Evolutionary conservation across 208 protist species (phyloP).

Genomic region (Acanthamoeba royreba): DNA sequence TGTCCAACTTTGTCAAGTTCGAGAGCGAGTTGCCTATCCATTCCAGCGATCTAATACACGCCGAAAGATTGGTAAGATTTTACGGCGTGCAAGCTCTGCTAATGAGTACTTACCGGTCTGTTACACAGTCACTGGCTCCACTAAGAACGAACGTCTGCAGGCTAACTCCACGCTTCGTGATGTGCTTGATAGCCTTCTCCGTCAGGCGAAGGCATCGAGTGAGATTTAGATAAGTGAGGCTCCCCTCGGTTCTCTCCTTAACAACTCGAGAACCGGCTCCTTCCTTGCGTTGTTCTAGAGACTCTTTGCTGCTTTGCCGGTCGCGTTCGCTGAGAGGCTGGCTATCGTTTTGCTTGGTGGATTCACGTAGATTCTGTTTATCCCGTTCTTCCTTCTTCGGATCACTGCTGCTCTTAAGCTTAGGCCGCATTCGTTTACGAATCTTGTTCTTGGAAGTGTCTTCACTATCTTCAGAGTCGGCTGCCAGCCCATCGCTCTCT

Average conservation of each 20-base stretch:
- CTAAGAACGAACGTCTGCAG: neutral
- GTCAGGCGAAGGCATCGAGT: neutral
- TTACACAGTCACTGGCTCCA: conserved; percentile 2
- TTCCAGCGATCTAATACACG: neutral
- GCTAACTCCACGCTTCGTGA: neutral
- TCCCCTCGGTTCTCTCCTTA: neutral
- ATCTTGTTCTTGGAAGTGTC: neutral
- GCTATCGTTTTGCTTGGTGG: neutral
- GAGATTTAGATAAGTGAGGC: neutral
- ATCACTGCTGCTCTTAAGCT: neutral
- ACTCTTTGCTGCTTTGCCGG: neutral
- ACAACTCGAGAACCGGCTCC: neutral
- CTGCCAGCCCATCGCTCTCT: neutral
- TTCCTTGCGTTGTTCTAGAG: neutral
- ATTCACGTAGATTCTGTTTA: neutral
- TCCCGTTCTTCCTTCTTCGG: neutral
- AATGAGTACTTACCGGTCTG: neutral
- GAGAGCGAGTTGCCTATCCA: neutral
- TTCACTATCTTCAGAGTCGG: conserved; percentile 7
- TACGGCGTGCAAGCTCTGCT: neutral
- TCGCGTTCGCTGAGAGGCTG: neutral
- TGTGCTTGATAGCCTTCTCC: conserved; percentile 24
- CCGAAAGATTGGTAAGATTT: neutral
- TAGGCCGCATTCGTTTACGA: neutral
- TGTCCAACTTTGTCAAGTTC: neutral